Base-by-base conservation (phyloP, 179 eudicot genomes). In the Carnegiea gigantea region DNA sequence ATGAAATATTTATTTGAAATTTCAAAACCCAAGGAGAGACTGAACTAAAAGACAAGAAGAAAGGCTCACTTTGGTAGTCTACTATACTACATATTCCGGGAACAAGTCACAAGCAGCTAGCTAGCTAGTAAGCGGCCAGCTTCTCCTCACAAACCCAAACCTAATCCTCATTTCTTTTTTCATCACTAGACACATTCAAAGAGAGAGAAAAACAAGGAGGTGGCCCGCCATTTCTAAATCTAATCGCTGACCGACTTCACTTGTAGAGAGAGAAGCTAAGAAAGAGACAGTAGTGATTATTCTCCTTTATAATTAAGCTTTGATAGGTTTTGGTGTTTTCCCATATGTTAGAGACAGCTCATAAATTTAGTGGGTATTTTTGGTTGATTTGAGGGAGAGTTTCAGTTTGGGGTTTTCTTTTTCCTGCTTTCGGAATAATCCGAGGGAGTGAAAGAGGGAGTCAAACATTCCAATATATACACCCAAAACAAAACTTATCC, bases 401-500 rank as follows among this genome's bases (percentile, higher is more conserved):
- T 65, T 40, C 40, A 33, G 33, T 73, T 82, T 77, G 36, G 77
- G 82, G 79, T 65, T 83, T 81, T 80, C 80, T 82, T 87, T 84
- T 83, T 89, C 84, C 85, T 89, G 84, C 85, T 88, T 88, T 89
- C 87, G 88, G 87, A 82, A 84, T 85, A 87, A 87, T 85, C 90
- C 83, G 30, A 78, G 62, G 33, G 72, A 78, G 57, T 49, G 18
- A 46, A 54, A 54, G 30, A 28, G 65, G 77, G 75, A 83, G 80
- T 85, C 84, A 82, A 86, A 85, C 87, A 86, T 73, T 90, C 86
- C 87, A 88, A 84, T 79, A 71, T 79, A 67, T 67, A 84, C 80
- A 60, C 81, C 60, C 65, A 73, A 80, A 80, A 72, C 79, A 86
- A 51, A 24, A 83, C 75, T 76, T 67, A 78, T 33, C 44, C 21